These are phyloP conservation scores for Colletotrichum sp. DNA, from an alignment of 2,329 filamentous ascomycete species.

Conservation along the genomic window DNA sequence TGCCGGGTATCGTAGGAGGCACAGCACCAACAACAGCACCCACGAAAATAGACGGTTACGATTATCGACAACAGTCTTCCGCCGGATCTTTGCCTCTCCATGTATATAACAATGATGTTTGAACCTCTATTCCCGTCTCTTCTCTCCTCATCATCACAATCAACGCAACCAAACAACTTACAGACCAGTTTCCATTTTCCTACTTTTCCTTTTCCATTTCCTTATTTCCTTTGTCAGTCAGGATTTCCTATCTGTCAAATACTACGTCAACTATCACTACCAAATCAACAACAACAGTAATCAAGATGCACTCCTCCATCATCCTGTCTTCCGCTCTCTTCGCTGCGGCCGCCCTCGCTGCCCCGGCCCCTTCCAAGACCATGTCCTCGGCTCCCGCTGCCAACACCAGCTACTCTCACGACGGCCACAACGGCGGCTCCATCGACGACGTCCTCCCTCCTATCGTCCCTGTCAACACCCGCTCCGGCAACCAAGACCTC, in stretches of 20 bases:
- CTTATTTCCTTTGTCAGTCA: neutral
- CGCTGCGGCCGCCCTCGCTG: slow-evolving; percentile 19
- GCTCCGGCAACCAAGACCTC: slow-evolving; percentile 49
- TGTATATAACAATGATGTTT: neutral
- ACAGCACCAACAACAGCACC: neutral
- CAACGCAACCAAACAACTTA: neutral
- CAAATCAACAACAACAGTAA: neutral
- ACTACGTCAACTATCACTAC: neutral
- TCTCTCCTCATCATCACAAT: neutral
- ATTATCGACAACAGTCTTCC: neutral
- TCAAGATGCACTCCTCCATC: slow-evolving; percentile 19
- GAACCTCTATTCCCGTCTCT: neutral
- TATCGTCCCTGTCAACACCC: slow-evolving; percentile 44
- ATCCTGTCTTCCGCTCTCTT: slow-evolving; percentile 20
- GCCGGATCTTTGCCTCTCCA: neutral
- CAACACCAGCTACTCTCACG: neutral
- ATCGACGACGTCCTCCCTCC: slow-evolving; percentile 29
- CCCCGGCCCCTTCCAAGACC: neutral
- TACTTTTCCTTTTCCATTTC: neutral
- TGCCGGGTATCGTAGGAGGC: neutral
- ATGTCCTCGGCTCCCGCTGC: neutral
- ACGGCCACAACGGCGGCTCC: neutral
- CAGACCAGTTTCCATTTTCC: neutral
- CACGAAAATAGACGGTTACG: neutral
- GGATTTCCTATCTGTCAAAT: neutral